Percentiles rank a stretch among this genome's conserved stretches.
Conservation (phyloP, 306 rosid species). For the Lathyrus oleraceus region DNA sequence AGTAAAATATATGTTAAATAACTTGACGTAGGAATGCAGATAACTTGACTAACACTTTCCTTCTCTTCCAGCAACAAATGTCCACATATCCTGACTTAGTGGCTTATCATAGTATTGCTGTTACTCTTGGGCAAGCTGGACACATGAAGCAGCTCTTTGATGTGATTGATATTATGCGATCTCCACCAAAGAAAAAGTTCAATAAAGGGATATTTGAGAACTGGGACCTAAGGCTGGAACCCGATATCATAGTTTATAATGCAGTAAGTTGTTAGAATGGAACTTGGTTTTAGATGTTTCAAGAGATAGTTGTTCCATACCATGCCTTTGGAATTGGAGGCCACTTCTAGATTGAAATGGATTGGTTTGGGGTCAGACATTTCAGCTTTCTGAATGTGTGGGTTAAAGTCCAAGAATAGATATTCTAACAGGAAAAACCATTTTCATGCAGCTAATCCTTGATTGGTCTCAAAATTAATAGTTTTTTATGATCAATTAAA, state of each 20-base stretch:
- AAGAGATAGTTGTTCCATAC: slow-evolving; percentile 20
- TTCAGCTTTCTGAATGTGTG: slow-evolving; percentile 24
- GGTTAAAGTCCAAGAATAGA: slow-evolving; percentile 17
- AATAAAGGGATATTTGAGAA: slow-evolving; percentile 68
- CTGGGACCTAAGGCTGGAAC: slow-evolving; percentile 93
- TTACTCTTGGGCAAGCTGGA: slow-evolving; percentile 97
- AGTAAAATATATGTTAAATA: slow-evolving; percentile 15
- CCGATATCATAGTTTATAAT: slow-evolving; percentile 79
- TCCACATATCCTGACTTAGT: slow-evolving; percentile 92
- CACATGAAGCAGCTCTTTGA: slow-evolving; percentile 88
- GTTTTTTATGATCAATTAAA: slow-evolving; percentile 16
- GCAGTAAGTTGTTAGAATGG: slow-evolving; percentile 58
- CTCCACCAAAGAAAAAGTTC: slow-evolving; percentile 80
- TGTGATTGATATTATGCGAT: slow-evolving; percentile 82
- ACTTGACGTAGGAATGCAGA: slow-evolving; percentile 30
- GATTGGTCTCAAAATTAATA: slow-evolving; percentile 4
- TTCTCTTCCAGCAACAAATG: slow-evolving; percentile 76
- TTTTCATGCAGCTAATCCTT: slow-evolving; percentile 26
- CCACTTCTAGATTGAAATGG: slow-evolving; percentile 13
- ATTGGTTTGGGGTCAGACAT: slow-evolving; percentile 22
- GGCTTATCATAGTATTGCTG: slow-evolving; percentile 84
- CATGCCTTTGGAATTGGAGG: slow-evolving; percentile 32
- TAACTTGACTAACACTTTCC: slow-evolving; percentile 36
- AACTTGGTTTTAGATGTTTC: slow-evolving; percentile 18
- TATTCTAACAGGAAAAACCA: slow-evolving; percentile 10